A percentile compares a stretch with the other conserved stretches of the same genome.
Conservation (phyloP, 768 basidiomycete species). For the Baorangia bicolor region DNA sequence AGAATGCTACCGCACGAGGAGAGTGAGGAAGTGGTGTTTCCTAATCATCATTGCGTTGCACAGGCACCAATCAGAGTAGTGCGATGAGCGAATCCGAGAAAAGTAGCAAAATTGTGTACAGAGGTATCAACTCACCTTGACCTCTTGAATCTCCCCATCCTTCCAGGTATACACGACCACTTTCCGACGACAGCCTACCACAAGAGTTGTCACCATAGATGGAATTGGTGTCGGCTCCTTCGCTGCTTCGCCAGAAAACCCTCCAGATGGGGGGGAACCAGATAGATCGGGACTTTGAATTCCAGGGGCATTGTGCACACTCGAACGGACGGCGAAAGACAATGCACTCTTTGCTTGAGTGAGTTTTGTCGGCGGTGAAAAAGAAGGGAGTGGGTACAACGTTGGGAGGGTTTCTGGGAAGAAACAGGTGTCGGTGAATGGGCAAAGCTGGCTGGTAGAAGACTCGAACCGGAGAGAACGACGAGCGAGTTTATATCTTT, state of each 20-base stretch:
- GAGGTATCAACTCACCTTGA: constrained; percentile 47
- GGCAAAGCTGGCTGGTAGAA: background rate
- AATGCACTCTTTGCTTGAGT: constrained; percentile 77
- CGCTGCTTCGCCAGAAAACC: constrained; percentile 3
- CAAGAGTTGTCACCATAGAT: constrained; percentile 68
- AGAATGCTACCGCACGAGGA: constrained; percentile 79
- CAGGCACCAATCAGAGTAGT: background rate
- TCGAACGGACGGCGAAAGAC: constrained; percentile 75
- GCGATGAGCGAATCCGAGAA: background rate
- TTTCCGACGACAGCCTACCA: constrained; percentile 84
- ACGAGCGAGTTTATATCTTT: constrained; percentile 85
- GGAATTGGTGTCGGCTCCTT: constrained; percentile 50
- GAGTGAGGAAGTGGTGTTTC: constrained; percentile 87
- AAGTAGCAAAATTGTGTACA: background rate
- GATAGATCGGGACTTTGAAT: constrained; percentile 22
- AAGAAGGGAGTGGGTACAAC: constrained; percentile 71
- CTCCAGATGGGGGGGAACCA: constrained; percentile 10
- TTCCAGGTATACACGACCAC: constrained; percentile 85
- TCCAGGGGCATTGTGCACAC: constrained; percentile 45
- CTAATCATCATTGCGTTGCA: constrained; percentile 36
- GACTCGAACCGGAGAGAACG: constrained; percentile 70
- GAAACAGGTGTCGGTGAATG: constrained; percentile 1
- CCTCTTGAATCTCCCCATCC: constrained; percentile 75
- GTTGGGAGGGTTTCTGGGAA: constrained; percentile 66
- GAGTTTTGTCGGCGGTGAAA: constrained; percentile 70